Evolutionary conservation across 176 grass and related monocot species (phyloP).

Genomic region (Musa acuminata): DNA sequence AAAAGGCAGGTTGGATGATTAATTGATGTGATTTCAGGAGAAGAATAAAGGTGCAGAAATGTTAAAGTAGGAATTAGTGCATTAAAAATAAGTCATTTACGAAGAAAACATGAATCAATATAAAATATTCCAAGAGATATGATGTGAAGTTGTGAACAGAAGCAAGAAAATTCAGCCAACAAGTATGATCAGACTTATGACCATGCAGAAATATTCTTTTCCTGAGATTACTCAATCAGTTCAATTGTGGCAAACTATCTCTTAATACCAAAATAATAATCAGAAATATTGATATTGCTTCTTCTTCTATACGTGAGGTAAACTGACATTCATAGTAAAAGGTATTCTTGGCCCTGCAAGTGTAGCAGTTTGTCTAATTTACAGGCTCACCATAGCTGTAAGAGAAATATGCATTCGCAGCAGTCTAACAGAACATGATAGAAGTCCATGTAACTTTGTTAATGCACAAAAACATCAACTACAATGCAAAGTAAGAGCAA

Average conservation of each 20-base stretch:
- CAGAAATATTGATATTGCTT: neutral
- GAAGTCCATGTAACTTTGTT: neutral
- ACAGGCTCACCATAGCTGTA: too few species aligned
- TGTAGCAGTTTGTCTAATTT: constrained; percentile 1
- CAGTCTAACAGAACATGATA: constrained; percentile 1
- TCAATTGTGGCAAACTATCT: neutral
- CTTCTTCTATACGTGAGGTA: neutral
- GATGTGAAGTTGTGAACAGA: neutral
- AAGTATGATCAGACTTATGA: neutral
- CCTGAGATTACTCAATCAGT: neutral
- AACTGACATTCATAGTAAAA: neutral
- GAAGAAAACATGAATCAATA: neutral
- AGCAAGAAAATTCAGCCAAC: neutral
- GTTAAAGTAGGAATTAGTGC: neutral
- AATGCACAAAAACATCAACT: neutral
- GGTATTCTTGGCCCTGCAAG: neutral
- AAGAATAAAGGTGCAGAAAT: neutral
- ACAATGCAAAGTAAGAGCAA: neutral
- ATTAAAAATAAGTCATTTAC: neutral
- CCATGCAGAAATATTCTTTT: neutral
- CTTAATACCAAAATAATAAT: neutral
- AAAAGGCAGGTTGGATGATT: neutral
- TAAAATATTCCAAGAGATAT: neutral
- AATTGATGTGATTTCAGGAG: neutral
- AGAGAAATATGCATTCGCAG: neutral